Conservation (phyloP, 73 alveolate genomes). For the Paramecium bursaria region DNA sequence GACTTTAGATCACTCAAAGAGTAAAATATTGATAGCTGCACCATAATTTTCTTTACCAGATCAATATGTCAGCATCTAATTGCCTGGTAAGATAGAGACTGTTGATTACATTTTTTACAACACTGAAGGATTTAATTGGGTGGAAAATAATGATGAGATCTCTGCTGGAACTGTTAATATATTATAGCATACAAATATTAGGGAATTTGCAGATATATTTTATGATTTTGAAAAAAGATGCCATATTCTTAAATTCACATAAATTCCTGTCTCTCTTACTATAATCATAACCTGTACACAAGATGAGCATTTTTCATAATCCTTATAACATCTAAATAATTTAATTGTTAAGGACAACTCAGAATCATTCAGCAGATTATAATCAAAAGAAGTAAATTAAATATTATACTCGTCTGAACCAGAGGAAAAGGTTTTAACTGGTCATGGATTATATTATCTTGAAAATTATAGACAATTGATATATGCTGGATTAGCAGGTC, state of each 20-base stretch:
- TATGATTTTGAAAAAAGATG: background rate
- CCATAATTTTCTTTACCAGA: slow-evolving; percentile 26
- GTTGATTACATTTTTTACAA: slow-evolving; percentile 25
- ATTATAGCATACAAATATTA: slow-evolving; percentile 13
- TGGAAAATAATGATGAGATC: slow-evolving; percentile 1
- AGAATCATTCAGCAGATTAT: slow-evolving; percentile 75
- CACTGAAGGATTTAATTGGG: background rate
- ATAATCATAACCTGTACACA: slow-evolving; percentile 26
- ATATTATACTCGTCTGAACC: slow-evolving; percentile 70
- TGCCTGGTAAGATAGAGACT: slow-evolving; percentile 3
- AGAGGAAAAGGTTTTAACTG: slow-evolving; percentile 79
- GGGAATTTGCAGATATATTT: slow-evolving; percentile 57
- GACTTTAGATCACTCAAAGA: background rate
- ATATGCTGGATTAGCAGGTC: slow-evolving; percentile 78
- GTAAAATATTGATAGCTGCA: slow-evolving; percentile 15
- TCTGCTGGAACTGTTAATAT: slow-evolving; percentile 22
- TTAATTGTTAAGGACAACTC: slow-evolving; percentile 77
- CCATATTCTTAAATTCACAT: slow-evolving; percentile 19
- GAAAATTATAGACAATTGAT: slow-evolving; percentile 68
- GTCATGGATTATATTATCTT: slow-evolving; percentile 74
- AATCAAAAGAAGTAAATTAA: slow-evolving; percentile 80
- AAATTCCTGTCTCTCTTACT: slow-evolving; percentile 61
- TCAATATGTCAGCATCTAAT: background rate
- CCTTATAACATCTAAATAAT: background rate
- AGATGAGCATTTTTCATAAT: background rate